phyloP scores from a whole-genome alignment of 2,329 filamentous ascomycete genomes.

The Mycosphaerelloides madeirae region DNA sequence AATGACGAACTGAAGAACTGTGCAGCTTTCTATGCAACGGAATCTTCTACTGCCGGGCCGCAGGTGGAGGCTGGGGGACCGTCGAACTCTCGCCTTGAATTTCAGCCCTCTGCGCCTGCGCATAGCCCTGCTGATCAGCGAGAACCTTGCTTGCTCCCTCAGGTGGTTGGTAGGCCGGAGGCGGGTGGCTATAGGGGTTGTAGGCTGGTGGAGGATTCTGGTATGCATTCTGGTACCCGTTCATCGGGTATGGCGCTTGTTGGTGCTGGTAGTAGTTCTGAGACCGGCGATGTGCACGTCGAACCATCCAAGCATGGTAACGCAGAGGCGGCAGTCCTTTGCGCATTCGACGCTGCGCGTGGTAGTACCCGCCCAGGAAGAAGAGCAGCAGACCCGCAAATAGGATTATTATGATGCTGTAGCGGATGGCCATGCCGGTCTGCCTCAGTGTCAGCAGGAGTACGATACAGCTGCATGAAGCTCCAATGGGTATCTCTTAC shows the following conservation, averaged over 20 bases:
- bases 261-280: conserved; percentile 16
- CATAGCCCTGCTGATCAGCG: conserved; percentile 30
- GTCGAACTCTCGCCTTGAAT: conserved; percentile 18
- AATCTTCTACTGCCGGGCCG: not conserved
- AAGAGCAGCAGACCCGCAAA: conserved; percentile 56
- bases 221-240: conserved; percentile 23
- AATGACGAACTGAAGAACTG: too few relatives aligned
- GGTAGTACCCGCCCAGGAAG: conserved; percentile 63
- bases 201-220: conserved; percentile 33
- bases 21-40: too few relatives aligned
- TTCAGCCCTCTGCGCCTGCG: conserved; percentile 9
- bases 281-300: conserved; percentile 15
- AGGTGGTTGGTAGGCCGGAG: conserved; percentile 34
- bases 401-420: conserved; percentile 62
- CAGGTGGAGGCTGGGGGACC: conserved; percentile 8
- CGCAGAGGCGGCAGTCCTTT: conserved; percentile 61
- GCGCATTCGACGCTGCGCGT: conserved; percentile 62
- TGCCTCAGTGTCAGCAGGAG: conserved; percentile 8
- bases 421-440: conserved; percentile 58
- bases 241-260: conserved; percentile 16
- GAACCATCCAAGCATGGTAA: conserved; percentile 58
- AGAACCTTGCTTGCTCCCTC: conserved; percentile 31
- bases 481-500: conserved; percentile 12
- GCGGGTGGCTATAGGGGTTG: conserved; percentile 27
- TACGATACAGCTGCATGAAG: not conserved